Conservation (phyloP, 345 rosid species). For the Heritiera fomes region DNA sequence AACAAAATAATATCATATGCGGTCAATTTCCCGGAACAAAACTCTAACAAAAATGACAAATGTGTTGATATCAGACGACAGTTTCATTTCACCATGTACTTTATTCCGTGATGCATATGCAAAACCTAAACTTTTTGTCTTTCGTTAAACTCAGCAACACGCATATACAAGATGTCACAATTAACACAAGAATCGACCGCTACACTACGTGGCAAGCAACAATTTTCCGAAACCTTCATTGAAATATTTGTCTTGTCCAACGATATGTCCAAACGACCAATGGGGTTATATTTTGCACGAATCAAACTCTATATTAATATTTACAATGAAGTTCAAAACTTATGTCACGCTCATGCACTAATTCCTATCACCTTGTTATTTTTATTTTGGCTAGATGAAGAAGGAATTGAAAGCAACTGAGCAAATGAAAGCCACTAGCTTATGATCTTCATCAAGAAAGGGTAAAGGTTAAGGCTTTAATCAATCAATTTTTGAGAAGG, state of each 20-base stretch:
- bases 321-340: not conserved
- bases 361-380: not conserved
- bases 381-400: not conserved
- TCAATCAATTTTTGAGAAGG: not conserved
- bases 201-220: constrained; percentile 18
- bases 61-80: not conserved
- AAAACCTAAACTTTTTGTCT: not conserved
- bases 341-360: constrained; percentile 13
- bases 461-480: not conserved
- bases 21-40: not conserved
- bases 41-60: not conserved
- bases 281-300: not conserved
- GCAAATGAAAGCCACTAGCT: not conserved
- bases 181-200: constrained; percentile 7
- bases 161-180: not conserved
- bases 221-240: constrained; percentile 2
- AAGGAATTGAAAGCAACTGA: not conserved
- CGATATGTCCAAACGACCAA: constrained; percentile 14
- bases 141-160: not conserved
- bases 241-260: constrained; percentile 2
- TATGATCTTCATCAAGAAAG: constrained; percentile 5
- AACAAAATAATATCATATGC: not conserved
- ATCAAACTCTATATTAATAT: not conserved
- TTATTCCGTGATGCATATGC: not conserved
- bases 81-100: not conserved